A percentile compares a stretch with the other conserved stretches of the same genome.
These are phyloP conservation scores for Scopulariopsis brevicaulis DNA, from an alignment of 2,329 filamentous ascomycete genomes.

Conservation along the genomic window DNA sequence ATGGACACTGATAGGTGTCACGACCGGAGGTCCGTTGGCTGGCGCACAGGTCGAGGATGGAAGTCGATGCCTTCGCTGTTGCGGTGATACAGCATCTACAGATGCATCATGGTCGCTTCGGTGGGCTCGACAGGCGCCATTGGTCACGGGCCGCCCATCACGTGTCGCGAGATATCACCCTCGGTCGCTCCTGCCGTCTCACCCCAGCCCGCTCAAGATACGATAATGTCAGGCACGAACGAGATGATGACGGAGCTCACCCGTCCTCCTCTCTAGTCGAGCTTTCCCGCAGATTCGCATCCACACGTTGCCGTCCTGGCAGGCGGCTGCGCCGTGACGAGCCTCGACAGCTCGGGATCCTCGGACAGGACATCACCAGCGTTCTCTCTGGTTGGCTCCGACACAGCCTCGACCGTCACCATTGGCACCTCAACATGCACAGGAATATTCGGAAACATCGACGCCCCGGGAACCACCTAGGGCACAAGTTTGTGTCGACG, in stretches of 20 bases:
- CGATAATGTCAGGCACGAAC: no score
- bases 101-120: neutral
- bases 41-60: neutral
- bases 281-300: neutral
- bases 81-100: neutral
- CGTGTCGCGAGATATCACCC: no score
- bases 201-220: neutral
- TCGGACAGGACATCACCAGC: neutral
- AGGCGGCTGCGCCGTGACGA: neutral
- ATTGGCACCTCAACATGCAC: slow-evolving; percentile 1
- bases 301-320: neutral
- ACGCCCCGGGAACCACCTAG: slow-evolving; percentile 11
- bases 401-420: neutral
- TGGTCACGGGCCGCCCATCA: neutral
- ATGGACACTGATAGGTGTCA: no score
- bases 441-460: slow-evolving; percentile 1
- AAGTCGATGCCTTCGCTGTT: neutral
- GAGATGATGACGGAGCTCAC: no score
- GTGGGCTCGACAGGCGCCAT: neutral
- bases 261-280: no score
- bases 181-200: neutral
- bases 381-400: neutral
- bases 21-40: no score
- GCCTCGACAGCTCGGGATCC: slow-evolving; percentile 1
- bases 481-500: slow-evolving; percentile 18